Evolutionary conservation across 257 asterid genomes (phyloP).

Genomic region (Henckelia pumila): DNA sequence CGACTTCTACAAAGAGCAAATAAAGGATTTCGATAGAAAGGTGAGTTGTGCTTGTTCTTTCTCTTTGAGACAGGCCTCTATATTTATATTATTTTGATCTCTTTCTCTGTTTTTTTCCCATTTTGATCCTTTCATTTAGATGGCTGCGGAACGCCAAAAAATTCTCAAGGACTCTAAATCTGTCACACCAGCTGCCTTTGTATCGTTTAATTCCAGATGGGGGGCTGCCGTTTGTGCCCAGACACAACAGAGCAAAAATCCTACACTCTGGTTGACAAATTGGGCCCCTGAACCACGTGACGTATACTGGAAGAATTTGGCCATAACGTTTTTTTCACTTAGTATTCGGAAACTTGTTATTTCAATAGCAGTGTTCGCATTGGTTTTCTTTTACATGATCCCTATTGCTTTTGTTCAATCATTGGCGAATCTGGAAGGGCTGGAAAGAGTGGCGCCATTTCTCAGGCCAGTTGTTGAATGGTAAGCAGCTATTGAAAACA

Average conservation of each 20-base stretch:
- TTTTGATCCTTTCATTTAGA: slow-evolving; percentile 37
- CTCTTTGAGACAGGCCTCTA: slow-evolving; percentile 16
- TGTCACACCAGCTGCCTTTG: slow-evolving; percentile 77
- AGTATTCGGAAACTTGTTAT: slow-evolving; percentile 69
- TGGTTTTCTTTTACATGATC: slow-evolving; percentile 95
- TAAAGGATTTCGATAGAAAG: slow-evolving; percentile 58
- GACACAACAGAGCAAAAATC: slow-evolving; percentile 91
- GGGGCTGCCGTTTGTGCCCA: slow-evolving; percentile 99
- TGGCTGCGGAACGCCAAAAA: slow-evolving; percentile 77
- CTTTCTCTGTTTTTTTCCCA: neutral
- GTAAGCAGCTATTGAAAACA: slow-evolving; percentile 38
- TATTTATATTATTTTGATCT: neutral
- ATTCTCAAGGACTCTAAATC: slow-evolving; percentile 70
- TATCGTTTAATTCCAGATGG: slow-evolving; percentile 88
- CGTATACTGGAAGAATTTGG: slow-evolving; percentile 81
- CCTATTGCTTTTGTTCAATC: slow-evolving; percentile 98
- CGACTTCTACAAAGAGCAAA: slow-evolving; percentile 64
- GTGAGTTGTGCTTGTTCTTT: slow-evolving; percentile 38
- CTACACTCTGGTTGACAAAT: slow-evolving; percentile 79
- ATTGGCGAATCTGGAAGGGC: slow-evolving; percentile 91
- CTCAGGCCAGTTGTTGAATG: slow-evolving; percentile 84
- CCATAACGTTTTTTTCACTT: slow-evolving; percentile 80
- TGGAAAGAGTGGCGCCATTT: slow-evolving; percentile 90
- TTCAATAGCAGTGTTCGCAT: slow-evolving; percentile 60
- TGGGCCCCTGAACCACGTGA: slow-evolving; percentile 99